Base-by-base conservation (phyloP, 495 filamentous ascomycete species). In the Penicillium lividum region DNA sequence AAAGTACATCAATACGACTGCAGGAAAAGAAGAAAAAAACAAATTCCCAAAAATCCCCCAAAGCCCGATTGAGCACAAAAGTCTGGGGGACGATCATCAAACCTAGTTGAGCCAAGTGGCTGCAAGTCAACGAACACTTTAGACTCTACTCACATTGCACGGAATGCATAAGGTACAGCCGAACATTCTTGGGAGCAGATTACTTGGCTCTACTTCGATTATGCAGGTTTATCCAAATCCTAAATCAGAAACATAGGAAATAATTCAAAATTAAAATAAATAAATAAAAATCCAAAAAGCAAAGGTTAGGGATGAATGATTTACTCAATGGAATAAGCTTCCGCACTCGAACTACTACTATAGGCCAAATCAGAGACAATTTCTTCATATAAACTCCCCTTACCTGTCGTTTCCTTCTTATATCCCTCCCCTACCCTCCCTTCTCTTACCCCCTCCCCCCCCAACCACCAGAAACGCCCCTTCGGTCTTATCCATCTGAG, bases 221-320 rank as follows among this genome's bases (percentile, higher is more conserved):
- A 50, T 59, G 57, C 57, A 59, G 43, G 11, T 34, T 47, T 18
- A 27, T 1, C 8, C 6, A 6, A 22, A 22, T 46, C 18, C 18
- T 30, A 36, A 47, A 56, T 51, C 38, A 52, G 46, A 18, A 40
- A 60, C 45, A 59, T 49, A 18, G 36, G 33, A 54, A 61, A 56
- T 57, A 11, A 30, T 22, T 22, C 54, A 56, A 56, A 59, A 40
- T 18, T 16, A 44, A 66, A 60, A 59, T 45, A 46, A 54, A 54
- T 29, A 51, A 54, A 53, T 8, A 9, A 31, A 40, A 50, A 50
- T 36, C 4, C 31, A 57, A 58, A 58, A 47, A 31, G 48, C 28
- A 31, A 54, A 34, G 9, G 71, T 69, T 67, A 72, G 71, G 71
- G 71, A 72, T 68, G 64, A 43, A 54, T 64, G 66, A 69, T 69